Base-by-base conservation (phyloP, 805 yeast species). In the Cephaloascus albidus region DNA sequence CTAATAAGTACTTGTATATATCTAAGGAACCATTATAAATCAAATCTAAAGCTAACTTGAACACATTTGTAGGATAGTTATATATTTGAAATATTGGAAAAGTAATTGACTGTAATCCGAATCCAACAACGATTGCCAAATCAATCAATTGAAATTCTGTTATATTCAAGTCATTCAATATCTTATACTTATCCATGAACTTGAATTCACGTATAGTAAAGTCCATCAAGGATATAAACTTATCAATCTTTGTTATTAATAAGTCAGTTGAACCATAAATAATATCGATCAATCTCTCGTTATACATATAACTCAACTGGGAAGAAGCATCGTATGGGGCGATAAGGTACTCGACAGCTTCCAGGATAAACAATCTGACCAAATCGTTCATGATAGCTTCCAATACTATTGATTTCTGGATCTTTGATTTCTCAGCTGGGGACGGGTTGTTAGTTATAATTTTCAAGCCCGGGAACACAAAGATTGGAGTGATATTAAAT, bases 211-310 rank as follows among this genome's bases (percentile, higher is more conserved):
- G 73, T 28, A 70, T 65, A 39, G 70, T 76, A 44, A 78, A 72
- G 43, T 85, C 94, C 68, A 88, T 71, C 16, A 82, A 75, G 37
- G 80, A 58, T 40, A 90, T 81, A 42, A 88, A 77, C 46, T 76
- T 81, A 41, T 85, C 93, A 20, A 83, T 70, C 15, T 63, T 57
- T 18, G 74, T 71, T 54, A 90, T 63, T 35, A 89, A 61, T 31
- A 79, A 69, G 50, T 93, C 97, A 1, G 88, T 81, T 5, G 96
- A 81, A 1, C 95, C 96, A 58, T 78, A 85, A 30, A 89, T 76
- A 4, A 83, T 78, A 55, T 89, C 88, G 38, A 90, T 73, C 36
- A 67, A 60, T 0, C 65, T 68, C 37, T 65, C 65, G 35, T 72
- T 72, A 44, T 71, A 69, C 49, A 90, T 61, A 51, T 86, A 87